These are phyloP conservation scores for Boletus rubropictus DNA, from an alignment of 768 basidiomycete species.

Conservation along the genomic window DNA sequence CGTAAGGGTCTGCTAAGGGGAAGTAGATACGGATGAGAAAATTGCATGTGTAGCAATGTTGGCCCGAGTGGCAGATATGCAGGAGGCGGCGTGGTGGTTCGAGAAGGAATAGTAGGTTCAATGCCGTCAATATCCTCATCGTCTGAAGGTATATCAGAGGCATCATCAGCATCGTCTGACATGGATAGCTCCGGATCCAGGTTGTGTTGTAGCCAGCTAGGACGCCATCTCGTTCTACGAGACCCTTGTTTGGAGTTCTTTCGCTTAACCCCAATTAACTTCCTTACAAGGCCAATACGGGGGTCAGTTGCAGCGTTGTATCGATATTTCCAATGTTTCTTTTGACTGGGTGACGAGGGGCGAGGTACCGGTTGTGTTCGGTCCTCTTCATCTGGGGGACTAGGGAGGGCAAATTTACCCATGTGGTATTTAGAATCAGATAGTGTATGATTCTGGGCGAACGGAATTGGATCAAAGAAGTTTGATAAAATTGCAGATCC, in stretches of 20 bases:
- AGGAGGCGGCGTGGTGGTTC: slow-evolving; percentile 66
- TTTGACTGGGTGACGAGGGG: slow-evolving; percentile 14
- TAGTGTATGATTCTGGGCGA: slow-evolving; percentile 54
- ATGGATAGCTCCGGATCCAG: slow-evolving; percentile 40
- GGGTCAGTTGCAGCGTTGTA: slow-evolving; percentile 68
- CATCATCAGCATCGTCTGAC: slow-evolving; percentile 33
- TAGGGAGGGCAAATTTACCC: slow-evolving; percentile 71
- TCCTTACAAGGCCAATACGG: slow-evolving; percentile 59
- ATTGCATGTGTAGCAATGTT: slow-evolving; percentile 59
- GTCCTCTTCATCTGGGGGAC: slow-evolving; percentile 51
- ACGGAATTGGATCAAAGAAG: slow-evolving; percentile 70
- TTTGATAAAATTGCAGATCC: slow-evolving; percentile 18
- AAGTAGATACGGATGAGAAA: slow-evolving; percentile 60
- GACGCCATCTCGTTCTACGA: slow-evolving; percentile 32
- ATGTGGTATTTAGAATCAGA: slow-evolving; percentile 68
- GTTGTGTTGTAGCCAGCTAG: slow-evolving; percentile 42
- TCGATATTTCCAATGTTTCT: slow-evolving; percentile 42
- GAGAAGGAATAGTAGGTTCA: slow-evolving; percentile 31
- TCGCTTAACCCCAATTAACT: slow-evolving; percentile 66
- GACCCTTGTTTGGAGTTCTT: slow-evolving; percentile 41
- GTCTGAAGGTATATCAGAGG: slow-evolving; percentile 38
- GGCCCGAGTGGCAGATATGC: slow-evolving; percentile 68
- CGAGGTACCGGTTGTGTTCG: slow-evolving; percentile 25
- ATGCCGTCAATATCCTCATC: slow-evolving; percentile 35
- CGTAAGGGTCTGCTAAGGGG: slow-evolving; percentile 55